Percentiles rank a stretch among this genome's conserved stretches.
phyloP scores from a whole-genome alignment of 1,284 basidiomycete species.

The Schizopora paradoxa region DNA sequence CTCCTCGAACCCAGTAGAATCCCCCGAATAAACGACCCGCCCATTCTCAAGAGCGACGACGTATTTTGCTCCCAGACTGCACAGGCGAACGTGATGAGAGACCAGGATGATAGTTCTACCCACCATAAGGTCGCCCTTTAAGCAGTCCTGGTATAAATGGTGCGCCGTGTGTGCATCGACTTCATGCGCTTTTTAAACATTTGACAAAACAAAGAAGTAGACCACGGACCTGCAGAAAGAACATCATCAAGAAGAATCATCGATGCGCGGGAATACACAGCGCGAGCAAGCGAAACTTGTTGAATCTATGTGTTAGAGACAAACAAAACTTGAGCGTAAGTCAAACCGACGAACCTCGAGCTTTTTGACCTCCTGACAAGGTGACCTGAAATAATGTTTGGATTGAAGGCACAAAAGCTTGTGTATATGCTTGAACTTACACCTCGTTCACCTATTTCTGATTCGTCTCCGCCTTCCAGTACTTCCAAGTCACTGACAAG shows the following conservation, averaged over 20 bases:
- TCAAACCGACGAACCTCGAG: slow-evolving; percentile 54
- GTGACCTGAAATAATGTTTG: slow-evolving; percentile 52
- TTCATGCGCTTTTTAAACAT: slow-evolving; percentile 21
- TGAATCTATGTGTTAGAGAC: not conserved
- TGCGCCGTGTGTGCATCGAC: slow-evolving; percentile 88
- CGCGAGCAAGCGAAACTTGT: slow-evolving; percentile 79
- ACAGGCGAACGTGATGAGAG: slow-evolving; percentile 85
- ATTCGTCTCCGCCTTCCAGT: slow-evolving; percentile 90
- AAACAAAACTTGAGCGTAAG: not conserved
- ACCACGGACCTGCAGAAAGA: slow-evolving; percentile 54
- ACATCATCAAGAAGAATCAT: slow-evolving; percentile 88
- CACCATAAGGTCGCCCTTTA: slow-evolving; percentile 78
- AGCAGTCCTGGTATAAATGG: slow-evolving; percentile 76
- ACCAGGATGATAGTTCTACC: slow-evolving; percentile 82
- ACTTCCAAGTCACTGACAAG: slow-evolving; percentile 81
- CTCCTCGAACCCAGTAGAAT: slow-evolving; percentile 57
- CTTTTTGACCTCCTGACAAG: slow-evolving; percentile 93
- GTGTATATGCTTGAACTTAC: slow-evolving; percentile 33
- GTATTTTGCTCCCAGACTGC: slow-evolving; percentile 62
- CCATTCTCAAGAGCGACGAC: slow-evolving; percentile 86
- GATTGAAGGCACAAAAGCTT: not conserved
- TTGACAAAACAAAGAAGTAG: slow-evolving; percentile 2
- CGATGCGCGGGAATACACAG: slow-evolving; percentile 89
- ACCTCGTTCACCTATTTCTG: slow-evolving; percentile 85
- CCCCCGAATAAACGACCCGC: slow-evolving; percentile 71